Evolutionary conservation across 306 rosid genomes (phyloP), one percentile per base, ranked within the genome.

Genomic region (Castanea sativa): DNA sequence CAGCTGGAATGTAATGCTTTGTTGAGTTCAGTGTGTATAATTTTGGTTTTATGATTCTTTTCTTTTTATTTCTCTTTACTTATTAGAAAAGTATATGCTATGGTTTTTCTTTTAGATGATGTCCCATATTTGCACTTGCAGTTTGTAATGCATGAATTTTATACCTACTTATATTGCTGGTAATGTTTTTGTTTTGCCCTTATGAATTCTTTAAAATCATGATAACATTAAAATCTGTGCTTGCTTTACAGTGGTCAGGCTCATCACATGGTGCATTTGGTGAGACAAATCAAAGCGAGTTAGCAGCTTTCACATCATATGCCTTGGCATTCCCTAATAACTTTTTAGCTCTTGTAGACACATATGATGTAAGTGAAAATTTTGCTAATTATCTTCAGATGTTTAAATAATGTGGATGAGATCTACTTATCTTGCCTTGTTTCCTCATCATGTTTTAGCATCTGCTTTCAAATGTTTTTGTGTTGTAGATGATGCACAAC

Each of bases 341-440:
- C 87, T 96, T 96, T 89, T 90, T 93, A 80, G 99, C 98, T 77
- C 99, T 96, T 68, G 99, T 96, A 70, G 99, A 96, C 87, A 96
- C 99, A 41, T 96, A 96, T 83, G 99, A 96, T 83, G 99, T 93
- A 82, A 88, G 93, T 86, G 25, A 55, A 27, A 51, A 15, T 55
- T 12, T 9, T 70, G 20, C 61, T 14, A 25, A 19, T 82, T 58
- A 41, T 77, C 67, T 35, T 38, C 55, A 38, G 16, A 59, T 70
- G 60, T 79, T 70, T 69, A 58, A 33, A 30, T 43, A 29, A 38
- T 57, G 55, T 78, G 69, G 73, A 45, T 71, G 77, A 71, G 64
- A 45, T 80, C 60, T 81, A 74, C 29, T 69, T 82, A 27, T 73
- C 73, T 35, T 41, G 69, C 57, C 35, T 16, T 69, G 18, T 43